These are phyloP conservation scores for Musa balbisiana DNA, from an alignment of 202 grass and related monocot species.

Conservation along the genomic window DNA sequence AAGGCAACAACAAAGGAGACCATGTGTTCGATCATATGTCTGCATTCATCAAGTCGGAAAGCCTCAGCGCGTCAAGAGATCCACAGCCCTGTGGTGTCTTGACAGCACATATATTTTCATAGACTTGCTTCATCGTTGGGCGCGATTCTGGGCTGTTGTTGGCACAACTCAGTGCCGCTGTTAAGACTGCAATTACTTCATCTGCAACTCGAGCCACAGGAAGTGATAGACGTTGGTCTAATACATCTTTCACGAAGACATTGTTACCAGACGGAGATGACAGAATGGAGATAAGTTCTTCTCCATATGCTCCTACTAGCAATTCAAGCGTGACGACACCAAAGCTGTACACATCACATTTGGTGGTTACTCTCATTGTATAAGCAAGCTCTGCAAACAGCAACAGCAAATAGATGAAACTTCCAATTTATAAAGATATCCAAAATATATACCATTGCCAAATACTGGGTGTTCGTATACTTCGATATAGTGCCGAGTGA, in stretches of 20 bases:
- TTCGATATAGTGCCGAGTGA: too few species aligned
- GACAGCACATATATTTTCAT: neutral
- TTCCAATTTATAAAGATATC: too few species aligned
- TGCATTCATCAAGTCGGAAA: too few species aligned
- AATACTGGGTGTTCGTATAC: too few species aligned
- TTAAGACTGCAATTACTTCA: neutral
- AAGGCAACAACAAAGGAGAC: too few species aligned
- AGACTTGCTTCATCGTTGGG: conserved; percentile 27
- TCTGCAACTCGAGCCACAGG: neutral
- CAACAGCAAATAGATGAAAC: neutral
- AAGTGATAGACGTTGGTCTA: conserved; percentile 2
- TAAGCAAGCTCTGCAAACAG: conserved; percentile 16
- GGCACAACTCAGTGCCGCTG: conserved; percentile 23
- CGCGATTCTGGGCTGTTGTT: conserved; percentile 10
- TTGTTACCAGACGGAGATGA: conserved; percentile 18
- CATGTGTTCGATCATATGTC: too few species aligned
- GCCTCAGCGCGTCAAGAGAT: too few species aligned
- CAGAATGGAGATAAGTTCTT: conserved; percentile 20
- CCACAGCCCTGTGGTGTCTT: too few species aligned
- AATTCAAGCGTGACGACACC: conserved; percentile 23
- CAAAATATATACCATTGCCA: too few species aligned
- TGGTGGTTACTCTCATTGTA: conserved; percentile 22
- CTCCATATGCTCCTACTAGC: conserved; percentile 20
- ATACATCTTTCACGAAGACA: conserved; percentile 10
- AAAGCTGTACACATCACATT: conserved; percentile 32